Evolutionary conservation across 1,139 yeast genomes (phyloP), one percentile per base, ranked within the genome.

Genomic region (Dujonia santamariae): DNA sequence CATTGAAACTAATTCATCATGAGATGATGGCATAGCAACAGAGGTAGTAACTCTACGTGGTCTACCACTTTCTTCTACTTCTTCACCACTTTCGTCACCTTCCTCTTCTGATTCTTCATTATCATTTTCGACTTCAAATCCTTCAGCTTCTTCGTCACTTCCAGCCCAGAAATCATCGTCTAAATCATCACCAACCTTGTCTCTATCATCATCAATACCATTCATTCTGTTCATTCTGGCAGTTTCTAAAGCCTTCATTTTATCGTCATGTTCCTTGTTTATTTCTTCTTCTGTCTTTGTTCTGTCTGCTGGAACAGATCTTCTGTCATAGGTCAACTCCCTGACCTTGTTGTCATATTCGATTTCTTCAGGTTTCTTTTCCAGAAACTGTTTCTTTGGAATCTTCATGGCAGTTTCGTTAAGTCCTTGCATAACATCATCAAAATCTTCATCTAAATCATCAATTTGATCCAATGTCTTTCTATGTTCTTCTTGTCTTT

Each of bases 281-380:
- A 88, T 42, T 57, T 94, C 98, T 54, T 92, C 96, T 1, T 78
- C 86, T 0, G 97, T 90, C 60, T 90, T 87, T 1, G 97, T 88
- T 57, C 97, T 73, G 41, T 88, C 96, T n/a, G 94, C 79, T n/a
- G 98, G 98, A 7, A 77, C 88, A 1, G 97, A 90, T 48, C 97
- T 75, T 51, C 84, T 77, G 40, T 94, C 98, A 52, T 85, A 73
- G 4, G 81, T 80, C 51, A 92, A 72, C 50, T 85, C 92, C 40
- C 85, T 76, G 20, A 92, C 90, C 45, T 78, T 75, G 46, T 67
- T 70, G 50, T 90, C 97, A 56, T 92, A 94, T 21, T 68, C 78
- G 11, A 67, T 61, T 44, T 80, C 84, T 31, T 65, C 71, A 11
- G 51, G 50, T 13, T 61, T 61, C 42, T 67, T 68, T 7, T 54